Evolutionary conservation across 1,284 basidiomycete genomes (phyloP).

Genomic region (Athelia sp.): DNA sequence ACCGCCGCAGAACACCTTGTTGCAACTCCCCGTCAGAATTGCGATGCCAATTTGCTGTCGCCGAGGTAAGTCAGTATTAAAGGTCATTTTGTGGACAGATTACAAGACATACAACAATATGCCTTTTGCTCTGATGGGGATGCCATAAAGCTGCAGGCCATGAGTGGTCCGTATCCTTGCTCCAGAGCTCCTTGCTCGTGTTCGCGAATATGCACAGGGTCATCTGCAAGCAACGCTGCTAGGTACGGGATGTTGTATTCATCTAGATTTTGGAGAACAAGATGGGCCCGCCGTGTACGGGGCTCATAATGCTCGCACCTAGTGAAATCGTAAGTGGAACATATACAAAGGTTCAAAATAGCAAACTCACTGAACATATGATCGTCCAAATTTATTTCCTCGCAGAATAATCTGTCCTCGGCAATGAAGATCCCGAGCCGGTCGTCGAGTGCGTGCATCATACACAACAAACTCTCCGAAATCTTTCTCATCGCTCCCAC

Average conservation of each 20-base stretch:
- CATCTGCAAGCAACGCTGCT: constrained; percentile 11
- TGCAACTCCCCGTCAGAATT: constrained; percentile 7
- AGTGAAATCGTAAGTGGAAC: neutral
- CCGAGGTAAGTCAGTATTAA: constrained; percentile 2
- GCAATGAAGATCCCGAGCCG: neutral
- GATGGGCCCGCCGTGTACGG: constrained; percentile 7
- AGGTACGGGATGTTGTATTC: constrained; percentile 18
- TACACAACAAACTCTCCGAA: no score
- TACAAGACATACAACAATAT: constrained; percentile 13
- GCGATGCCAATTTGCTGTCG: constrained; percentile 16
- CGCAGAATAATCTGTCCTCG: neutral
- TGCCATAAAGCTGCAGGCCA: constrained; percentile 12
- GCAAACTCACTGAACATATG: constrained; percentile 5
- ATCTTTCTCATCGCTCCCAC: no score
- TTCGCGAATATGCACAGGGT: neutral
- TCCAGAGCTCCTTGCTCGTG: constrained; percentile 4
- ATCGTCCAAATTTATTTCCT: neutral
- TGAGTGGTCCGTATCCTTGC: constrained; percentile 16
- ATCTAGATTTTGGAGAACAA: constrained; percentile 16
- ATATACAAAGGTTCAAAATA: no score
- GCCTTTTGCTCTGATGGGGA: constrained; percentile 12
- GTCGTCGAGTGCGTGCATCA: no score
- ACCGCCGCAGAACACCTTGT: constrained; percentile 4
- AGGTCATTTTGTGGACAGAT: neutral
- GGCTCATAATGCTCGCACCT: constrained; percentile 10